Percentiles rank a stretch among this genome's conserved stretches.
phyloP scores from a whole-genome alignment of 345 rosid species.

The Orychophragmus violaceus region DNA sequence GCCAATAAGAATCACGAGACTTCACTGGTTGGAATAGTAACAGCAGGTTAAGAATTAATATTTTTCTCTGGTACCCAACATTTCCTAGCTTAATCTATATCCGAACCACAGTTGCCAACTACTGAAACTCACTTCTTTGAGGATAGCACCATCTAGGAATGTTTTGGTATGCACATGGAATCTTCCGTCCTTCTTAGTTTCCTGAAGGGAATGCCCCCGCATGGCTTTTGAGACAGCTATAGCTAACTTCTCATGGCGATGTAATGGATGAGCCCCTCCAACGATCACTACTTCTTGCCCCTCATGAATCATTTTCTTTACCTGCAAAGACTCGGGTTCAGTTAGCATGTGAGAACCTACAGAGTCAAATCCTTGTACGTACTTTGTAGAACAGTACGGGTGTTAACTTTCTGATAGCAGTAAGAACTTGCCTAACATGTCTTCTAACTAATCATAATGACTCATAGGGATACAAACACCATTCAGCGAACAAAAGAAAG shows the following conservation, averaged over 20 bases:
- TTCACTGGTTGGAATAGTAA: slow-evolving; percentile 9
- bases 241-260: slow-evolving; percentile 92
- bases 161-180: slow-evolving; percentile 94
- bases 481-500: neutral
- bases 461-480: neutral
- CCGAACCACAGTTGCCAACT: neutral
- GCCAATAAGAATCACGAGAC: slow-evolving; percentile 1
- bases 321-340: neutral
- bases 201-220: slow-evolving; percentile 95
- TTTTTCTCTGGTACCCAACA: neutral
- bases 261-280: slow-evolving; percentile 82
- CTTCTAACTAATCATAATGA: neutral
- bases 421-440: slow-evolving; percentile 1
- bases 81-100: slow-evolving; percentile 1
- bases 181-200: slow-evolving; percentile 89
- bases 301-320: neutral
- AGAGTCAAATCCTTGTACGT: neutral
- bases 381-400: neutral
- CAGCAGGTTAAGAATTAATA: neutral
- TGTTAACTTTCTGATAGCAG: slow-evolving; percentile 4
- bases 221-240: slow-evolving; percentile 96
- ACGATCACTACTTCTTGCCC: slow-evolving; percentile 90
- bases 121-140: slow-evolving; percentile 68
- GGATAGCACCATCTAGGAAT: slow-evolving; percentile 89
- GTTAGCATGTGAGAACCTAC: neutral